These are phyloP conservation scores for Cryptosporidium parvum DNA, from an alignment of 169 alveolate genomes.

Conservation along the genomic window DNA sequence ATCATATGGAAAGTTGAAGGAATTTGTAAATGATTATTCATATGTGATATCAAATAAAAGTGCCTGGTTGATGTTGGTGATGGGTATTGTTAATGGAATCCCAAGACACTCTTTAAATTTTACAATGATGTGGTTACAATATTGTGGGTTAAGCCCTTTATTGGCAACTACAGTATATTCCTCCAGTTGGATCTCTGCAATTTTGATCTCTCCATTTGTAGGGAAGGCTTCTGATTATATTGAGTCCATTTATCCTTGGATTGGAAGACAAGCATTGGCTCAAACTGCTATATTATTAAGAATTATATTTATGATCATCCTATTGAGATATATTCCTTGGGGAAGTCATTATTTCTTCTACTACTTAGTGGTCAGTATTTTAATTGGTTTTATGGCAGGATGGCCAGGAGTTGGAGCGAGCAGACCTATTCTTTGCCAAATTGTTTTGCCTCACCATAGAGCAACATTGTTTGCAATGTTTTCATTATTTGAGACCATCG, in stretches of 20 bases:
- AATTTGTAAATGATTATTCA: conserved; percentile 42
- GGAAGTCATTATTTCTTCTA: conserved; percentile 77
- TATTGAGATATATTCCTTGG: conserved; percentile 78
- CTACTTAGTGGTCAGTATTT: conserved; percentile 77
- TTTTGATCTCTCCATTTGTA: conserved; percentile 80
- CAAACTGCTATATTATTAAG: conserved; percentile 78
- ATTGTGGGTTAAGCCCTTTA: conserved; percentile 80
- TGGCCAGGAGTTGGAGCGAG: conserved; percentile 82
- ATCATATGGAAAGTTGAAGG: neutral
- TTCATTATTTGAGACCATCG: conserved; percentile 79
- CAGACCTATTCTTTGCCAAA: conserved; percentile 80
- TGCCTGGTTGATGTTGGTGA: conserved; percentile 79
- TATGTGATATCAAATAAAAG: conserved; percentile 80
- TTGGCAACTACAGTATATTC: conserved; percentile 78
- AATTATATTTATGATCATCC: conserved; percentile 77
- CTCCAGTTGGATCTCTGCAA: conserved; percentile 81
- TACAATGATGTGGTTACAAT: conserved; percentile 81
- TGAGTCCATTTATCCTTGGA: conserved; percentile 76
- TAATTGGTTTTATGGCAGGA: conserved; percentile 82
- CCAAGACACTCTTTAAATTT: conserved; percentile 80
- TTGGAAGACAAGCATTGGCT: conserved; percentile 80
- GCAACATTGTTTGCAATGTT: conserved; percentile 80
- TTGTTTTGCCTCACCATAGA: conserved; percentile 80
- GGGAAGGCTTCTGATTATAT: conserved; percentile 80
- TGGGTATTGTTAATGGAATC: conserved; percentile 81